These are phyloP conservation scores for Atalantia buxifolia DNA, from an alignment of 345 rosid genomes.

Conservation along the genomic window DNA sequence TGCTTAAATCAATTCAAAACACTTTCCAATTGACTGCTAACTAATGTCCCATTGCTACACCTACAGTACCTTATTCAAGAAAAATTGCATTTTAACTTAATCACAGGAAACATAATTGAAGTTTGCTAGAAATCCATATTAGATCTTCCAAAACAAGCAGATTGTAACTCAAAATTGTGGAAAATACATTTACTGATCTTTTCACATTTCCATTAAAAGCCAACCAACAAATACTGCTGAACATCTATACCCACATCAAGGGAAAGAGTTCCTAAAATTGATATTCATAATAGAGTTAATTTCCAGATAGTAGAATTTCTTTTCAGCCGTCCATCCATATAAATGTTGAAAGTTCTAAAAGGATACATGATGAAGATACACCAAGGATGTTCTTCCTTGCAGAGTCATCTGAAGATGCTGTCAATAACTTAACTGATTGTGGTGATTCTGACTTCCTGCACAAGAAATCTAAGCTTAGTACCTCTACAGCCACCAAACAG, in stretches of 20 bases:
- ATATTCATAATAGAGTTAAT: background rate
- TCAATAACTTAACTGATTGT: conserved; percentile 67
- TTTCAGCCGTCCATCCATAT: background rate
- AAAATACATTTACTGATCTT: background rate
- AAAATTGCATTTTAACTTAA: background rate
- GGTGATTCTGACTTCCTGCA: conserved; percentile 66
- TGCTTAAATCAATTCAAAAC: background rate
- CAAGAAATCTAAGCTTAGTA: conserved; percentile 19
- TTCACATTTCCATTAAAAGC: background rate
- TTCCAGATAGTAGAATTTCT: background rate
- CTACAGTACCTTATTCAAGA: background rate
- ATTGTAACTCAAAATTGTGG: background rate
- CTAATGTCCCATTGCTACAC: background rate
- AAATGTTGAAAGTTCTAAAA: conserved; percentile 7
- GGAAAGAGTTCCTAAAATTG: background rate
- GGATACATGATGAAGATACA: conserved; percentile 80
- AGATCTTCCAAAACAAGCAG: background rate
- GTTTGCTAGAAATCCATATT: background rate
- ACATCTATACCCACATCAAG: background rate
- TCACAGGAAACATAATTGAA: background rate
- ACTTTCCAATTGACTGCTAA: background rate
- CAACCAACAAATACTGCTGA: background rate
- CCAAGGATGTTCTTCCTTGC: conserved; percentile 69
- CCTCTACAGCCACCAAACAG: conserved; percentile 5
- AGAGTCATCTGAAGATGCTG: conserved; percentile 71